A percentile compares a stretch with the other conserved stretches of the same genome.
phyloP scores from a whole-genome alignment of 2,329 filamentous ascomycete species.

The Colletotrichum sublineola region DNA sequence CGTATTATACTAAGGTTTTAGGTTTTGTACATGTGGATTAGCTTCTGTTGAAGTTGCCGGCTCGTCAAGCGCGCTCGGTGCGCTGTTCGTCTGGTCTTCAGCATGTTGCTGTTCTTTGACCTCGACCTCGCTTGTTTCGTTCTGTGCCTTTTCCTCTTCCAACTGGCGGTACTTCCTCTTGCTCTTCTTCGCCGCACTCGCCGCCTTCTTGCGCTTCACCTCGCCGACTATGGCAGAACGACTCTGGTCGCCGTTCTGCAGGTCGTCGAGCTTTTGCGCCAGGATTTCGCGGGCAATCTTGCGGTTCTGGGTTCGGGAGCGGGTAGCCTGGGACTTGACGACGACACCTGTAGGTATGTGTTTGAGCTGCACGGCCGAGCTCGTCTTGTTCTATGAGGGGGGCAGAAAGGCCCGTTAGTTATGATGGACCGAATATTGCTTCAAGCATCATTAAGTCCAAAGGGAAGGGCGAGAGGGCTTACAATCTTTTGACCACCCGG shows the following conservation, averaged over 20 bases:
- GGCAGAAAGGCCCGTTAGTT: constrained; percentile 10
- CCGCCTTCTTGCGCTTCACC: constrained; percentile 76
- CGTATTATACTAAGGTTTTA: not conserved
- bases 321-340: constrained; percentile 92
- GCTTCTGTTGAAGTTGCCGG: not conserved
- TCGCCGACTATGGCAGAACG: constrained; percentile 74
- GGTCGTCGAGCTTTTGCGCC: constrained; percentile 79
- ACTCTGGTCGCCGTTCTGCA: constrained; percentile 78
- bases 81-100: constrained; percentile 29
- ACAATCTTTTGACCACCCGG: constrained; percentile 97
- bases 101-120: constrained; percentile 18
- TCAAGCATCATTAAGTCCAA: constrained; percentile 26
- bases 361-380: constrained; percentile 91
- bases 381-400: constrained; percentile 85
- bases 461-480: constrained; percentile 45
- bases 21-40: not conserved
- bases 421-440: constrained; percentile 6
- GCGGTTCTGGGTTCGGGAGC: constrained; percentile 88
- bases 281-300: constrained; percentile 85
- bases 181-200: constrained; percentile 84
- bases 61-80: constrained; percentile 39
- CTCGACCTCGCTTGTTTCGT: constrained; percentile 29
- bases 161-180: constrained; percentile 81
- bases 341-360: constrained; percentile 93
- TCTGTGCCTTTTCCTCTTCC: constrained; percentile 60